Conservation (phyloP, 2,329 filamentous ascomycete genomes). For the Phialophora tarda region DNA sequence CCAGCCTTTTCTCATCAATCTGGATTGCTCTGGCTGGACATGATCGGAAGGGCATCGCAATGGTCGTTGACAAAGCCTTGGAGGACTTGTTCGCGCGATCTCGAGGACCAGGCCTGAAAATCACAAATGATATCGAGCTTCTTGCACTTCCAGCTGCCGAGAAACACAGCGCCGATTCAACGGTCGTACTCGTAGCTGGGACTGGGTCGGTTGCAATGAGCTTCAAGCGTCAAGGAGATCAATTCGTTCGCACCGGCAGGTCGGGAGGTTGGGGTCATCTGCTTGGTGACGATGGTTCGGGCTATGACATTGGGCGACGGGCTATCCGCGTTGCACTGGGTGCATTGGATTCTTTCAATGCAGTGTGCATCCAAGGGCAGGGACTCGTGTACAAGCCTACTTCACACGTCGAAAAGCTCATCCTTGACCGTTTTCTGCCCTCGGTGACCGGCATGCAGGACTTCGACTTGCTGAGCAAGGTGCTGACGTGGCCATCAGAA, state of each 20-base stretch:
- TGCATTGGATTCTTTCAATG: constrained; percentile 41
- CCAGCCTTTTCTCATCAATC: constrained; percentile 42
- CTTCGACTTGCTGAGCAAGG: constrained; percentile 20
- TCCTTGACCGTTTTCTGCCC: constrained; percentile 2
- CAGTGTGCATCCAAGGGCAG: not conserved
- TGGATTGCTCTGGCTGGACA: constrained; percentile 53
- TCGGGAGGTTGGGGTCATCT: constrained; percentile 54
- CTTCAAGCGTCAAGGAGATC: constrained; percentile 41
- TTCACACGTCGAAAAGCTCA: not conserved
- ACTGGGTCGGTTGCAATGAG: constrained; percentile 54
- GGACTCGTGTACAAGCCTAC: not conserved
- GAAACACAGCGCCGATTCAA: constrained; percentile 35
- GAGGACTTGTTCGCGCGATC: constrained; percentile 42
- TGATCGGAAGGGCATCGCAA: constrained; percentile 45
- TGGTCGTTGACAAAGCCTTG: constrained; percentile 41
- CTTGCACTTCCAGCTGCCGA: constrained; percentile 42
- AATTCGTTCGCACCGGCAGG: constrained; percentile 43
- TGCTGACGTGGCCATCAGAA: constrained; percentile 7
- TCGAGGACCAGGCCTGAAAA: constrained; percentile 35
- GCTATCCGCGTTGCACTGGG: constrained; percentile 46
- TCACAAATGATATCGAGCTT: constrained; percentile 52
- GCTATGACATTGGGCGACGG: constrained; percentile 49
- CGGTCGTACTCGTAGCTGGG: constrained; percentile 50
- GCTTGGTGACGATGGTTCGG: constrained; percentile 53
- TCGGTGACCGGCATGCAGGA: not conserved